Evolutionary conservation across 305 asterid species (phyloP).

Genomic region (Fraxinus nigra): DNA sequence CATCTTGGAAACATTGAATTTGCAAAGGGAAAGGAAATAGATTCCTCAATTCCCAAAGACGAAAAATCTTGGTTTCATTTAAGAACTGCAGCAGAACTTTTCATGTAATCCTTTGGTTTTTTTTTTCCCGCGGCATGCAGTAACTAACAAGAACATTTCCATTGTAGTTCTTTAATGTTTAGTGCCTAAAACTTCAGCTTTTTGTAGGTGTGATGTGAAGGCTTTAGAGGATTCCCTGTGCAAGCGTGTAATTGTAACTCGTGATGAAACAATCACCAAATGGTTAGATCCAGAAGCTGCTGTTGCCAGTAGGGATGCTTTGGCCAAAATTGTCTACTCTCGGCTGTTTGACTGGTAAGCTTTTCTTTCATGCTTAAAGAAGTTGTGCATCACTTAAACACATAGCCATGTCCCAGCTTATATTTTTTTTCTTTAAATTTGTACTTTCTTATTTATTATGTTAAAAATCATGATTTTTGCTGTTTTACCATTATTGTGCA

Average conservation of each 20-base stretch:
- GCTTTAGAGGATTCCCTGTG: slow-evolving; percentile 34
- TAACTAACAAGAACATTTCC: background rate
- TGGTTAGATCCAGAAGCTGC: slow-evolving; percentile 36
- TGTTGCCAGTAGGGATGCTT: slow-evolving; percentile 32
- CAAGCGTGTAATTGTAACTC: slow-evolving; percentile 34
- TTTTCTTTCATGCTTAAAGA: background rate
- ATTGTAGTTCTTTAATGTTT: background rate
- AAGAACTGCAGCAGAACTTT: slow-evolving; percentile 30
- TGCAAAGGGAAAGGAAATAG: slow-evolving; percentile 30
- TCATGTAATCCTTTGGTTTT: slow-evolving; percentile 19
- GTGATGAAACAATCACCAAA: slow-evolving; percentile 31
- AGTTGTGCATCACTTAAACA: background rate
- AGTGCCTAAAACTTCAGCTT: background rate
- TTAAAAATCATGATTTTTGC: background rate
- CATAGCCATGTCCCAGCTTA: background rate
- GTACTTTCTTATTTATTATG: background rate
- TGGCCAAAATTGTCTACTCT: slow-evolving; percentile 33
- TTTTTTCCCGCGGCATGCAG: background rate
- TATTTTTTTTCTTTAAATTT: background rate
- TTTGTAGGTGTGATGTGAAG: slow-evolving; percentile 35
- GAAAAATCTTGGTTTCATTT: slow-evolving; percentile 32
- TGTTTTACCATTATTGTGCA: background rate
- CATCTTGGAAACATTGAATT: slow-evolving; percentile 35
- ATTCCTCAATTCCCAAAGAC: slow-evolving; percentile 33
- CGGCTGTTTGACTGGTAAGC: slow-evolving; percentile 34